Conservation (phyloP, 768 basidiomycete genomes). For the Naganishia randhawae region DNA sequence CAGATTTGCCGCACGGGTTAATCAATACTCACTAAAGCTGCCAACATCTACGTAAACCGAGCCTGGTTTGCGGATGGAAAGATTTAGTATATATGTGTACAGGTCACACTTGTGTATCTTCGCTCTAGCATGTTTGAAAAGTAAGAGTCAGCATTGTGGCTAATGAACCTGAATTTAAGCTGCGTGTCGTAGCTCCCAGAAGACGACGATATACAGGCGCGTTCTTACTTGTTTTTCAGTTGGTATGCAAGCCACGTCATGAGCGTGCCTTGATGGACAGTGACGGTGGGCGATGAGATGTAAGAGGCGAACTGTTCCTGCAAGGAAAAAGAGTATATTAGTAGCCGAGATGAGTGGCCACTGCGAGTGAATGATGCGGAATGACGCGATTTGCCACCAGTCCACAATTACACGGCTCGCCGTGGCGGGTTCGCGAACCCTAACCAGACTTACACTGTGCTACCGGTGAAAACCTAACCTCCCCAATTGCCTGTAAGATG, state of each 20-base stretch:
- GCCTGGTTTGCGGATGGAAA: neutral
- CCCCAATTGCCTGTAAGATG: no score
- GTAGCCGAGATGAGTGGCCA: no score
- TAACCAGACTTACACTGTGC: no score
- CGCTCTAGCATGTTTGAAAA: neutral
- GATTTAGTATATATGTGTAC: neutral
- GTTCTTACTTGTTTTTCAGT: constrained; percentile 11
- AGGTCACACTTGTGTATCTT: neutral
- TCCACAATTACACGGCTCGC: no score
- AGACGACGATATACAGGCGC: neutral
- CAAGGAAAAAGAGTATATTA: no score
- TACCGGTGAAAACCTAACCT: no score
- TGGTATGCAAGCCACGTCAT: constrained; percentile 2
- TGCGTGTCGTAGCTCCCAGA: neutral
- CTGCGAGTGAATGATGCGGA: no score
- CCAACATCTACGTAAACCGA: constrained; percentile 11
- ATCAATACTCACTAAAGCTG: neutral
- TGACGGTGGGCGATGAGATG: no score
- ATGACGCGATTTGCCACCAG: no score
- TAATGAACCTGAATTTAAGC: neutral
- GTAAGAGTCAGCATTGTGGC: no score
- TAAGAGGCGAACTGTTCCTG: neutral
- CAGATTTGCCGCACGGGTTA: neutral
- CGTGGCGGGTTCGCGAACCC: no score
- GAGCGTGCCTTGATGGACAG: neutral